A percentile compares a stretch with the other conserved stretches of the same genome.
Conservation (phyloP, 2,329 filamentous ascomycete genomes). For the Ophiobolus disseminans region DNA sequence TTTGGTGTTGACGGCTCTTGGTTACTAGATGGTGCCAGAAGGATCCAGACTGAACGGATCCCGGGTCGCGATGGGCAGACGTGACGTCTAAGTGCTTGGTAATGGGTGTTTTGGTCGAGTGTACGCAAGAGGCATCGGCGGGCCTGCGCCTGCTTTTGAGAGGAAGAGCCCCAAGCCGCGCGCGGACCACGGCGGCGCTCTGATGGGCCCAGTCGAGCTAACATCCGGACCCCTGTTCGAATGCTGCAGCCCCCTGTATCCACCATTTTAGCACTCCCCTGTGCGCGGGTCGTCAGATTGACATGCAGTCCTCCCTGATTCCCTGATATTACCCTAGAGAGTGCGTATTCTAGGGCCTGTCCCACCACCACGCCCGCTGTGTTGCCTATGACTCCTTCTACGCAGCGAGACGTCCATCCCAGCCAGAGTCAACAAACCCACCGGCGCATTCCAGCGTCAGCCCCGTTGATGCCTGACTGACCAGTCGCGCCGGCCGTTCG, state of each 20-base stretch:
- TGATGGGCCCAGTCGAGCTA: conserved; percentile 7
- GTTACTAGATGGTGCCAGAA: conserved; percentile 40
- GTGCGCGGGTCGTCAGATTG: conserved; percentile 37
- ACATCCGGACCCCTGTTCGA: no score
- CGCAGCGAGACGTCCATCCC: background rate
- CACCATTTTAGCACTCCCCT: conserved; percentile 31
- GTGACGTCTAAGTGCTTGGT: conserved; percentile 38
- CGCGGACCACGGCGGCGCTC: conserved; percentile 25
- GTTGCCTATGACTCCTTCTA: conserved; percentile 16
- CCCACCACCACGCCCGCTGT: conserved; percentile 3
- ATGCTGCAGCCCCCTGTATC: no score
- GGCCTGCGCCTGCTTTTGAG: conserved; percentile 31
- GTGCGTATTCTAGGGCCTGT: conserved; percentile 22
- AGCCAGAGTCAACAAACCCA: background rate
- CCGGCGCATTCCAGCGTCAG: background rate
- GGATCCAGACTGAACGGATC: conserved; percentile 40
- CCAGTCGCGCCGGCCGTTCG: no score
- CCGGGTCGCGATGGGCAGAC: conserved; percentile 20
- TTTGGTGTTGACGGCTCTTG: conserved; percentile 31
- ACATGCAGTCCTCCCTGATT: conserved; percentile 19
- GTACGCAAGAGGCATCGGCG: conserved; percentile 26
- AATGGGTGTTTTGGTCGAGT: conserved; percentile 27
- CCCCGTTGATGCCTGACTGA: conserved; percentile 24
- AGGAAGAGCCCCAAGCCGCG: conserved; percentile 19
- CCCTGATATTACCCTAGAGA: conserved; percentile 17